Evolutionary conservation across 768 basidiomycete genomes (phyloP).

Genomic region (Amanita inopinata): DNA sequence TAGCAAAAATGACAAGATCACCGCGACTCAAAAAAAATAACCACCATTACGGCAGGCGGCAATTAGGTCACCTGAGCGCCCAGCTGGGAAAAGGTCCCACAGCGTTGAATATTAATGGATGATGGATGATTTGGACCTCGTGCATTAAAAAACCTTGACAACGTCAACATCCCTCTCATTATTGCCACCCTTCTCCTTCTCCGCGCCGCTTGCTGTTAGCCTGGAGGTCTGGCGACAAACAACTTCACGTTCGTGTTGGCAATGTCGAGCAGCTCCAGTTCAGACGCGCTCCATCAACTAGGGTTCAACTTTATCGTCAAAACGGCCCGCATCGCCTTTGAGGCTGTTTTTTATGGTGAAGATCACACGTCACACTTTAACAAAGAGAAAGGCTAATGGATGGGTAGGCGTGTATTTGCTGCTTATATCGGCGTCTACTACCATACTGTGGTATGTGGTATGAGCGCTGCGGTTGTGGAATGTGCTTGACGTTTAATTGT

Average conservation of each 20-base stretch:
- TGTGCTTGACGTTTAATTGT: neutral
- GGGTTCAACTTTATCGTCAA: slow-evolving; percentile 14
- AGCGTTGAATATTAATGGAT: no score
- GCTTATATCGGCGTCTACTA: slow-evolving; percentile 12
- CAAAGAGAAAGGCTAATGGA: neutral
- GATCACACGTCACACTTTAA: neutral
- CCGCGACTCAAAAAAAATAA: no score
- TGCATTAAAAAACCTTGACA: no score
- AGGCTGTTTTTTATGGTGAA: slow-evolving; percentile 14
- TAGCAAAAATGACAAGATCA: no score
- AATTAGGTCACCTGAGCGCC: no score
- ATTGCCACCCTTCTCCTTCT: no score
- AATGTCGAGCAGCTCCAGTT: slow-evolving; percentile 5
- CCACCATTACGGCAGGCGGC: no score
- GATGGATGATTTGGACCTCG: no score
- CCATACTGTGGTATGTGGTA: slow-evolving; percentile 11
- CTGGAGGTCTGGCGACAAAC: neutral
- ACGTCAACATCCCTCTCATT: no score
- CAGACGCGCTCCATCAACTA: slow-evolving; percentile 10
- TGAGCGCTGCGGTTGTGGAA: neutral
- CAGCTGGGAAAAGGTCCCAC: no score
- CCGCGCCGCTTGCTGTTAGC: no score
- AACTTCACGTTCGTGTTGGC: no score
- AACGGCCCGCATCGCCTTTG: slow-evolving; percentile 12
- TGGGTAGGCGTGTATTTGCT: slow-evolving; percentile 12